Evolutionary conservation across 1,284 basidiomycete species (phyloP).

Genomic region (Cryptococcus sp.): DNA sequence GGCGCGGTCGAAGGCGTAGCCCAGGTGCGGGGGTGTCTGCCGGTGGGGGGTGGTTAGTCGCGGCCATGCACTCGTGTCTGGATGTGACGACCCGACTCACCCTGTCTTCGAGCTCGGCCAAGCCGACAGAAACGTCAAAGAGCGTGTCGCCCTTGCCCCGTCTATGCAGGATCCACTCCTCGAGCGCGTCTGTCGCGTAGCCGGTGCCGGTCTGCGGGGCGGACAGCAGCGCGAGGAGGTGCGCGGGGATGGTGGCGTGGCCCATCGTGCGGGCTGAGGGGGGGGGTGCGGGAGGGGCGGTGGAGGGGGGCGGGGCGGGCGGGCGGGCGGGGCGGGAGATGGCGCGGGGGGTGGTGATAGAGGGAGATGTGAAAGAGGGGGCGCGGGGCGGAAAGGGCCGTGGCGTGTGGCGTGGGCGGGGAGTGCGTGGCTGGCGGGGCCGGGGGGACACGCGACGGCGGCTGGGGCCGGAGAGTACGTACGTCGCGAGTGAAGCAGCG

Average conservation of each 20-base stretch:
- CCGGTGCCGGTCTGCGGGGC: constrained; percentile 10
- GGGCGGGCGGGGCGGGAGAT: neutral
- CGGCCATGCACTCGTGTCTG: neutral
- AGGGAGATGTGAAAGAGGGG: too few species aligned
- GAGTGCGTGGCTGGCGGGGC: too few species aligned
- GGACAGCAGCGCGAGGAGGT: constrained; percentile 14
- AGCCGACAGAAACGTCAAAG: constrained; percentile 37
- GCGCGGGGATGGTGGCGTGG: constrained; percentile 13
- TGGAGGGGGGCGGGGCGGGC: neutral
- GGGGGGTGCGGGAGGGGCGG: neutral
- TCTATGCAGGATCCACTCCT: constrained; percentile 43
- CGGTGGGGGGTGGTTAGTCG: neutral
- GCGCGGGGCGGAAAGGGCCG: too few species aligned
- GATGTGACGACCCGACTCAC: constrained; percentile 22
- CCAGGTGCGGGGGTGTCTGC: constrained; percentile 36
- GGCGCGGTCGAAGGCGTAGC: constrained; percentile 39
- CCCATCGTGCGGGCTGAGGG: constrained; percentile 9
- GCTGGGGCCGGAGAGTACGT: too few species aligned
- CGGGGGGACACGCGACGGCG: too few species aligned
- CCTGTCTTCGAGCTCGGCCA: constrained; percentile 38
- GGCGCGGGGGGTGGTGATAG: too few species aligned
- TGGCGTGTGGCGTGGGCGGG: too few species aligned
- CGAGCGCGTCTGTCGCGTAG: constrained; percentile 32
- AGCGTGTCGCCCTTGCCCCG: constrained; percentile 43
- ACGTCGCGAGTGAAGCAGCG: too few species aligned